Conservation (phyloP, 2,329 filamentous ascomycete genomes). For the Huntiella savannae region DNA sequence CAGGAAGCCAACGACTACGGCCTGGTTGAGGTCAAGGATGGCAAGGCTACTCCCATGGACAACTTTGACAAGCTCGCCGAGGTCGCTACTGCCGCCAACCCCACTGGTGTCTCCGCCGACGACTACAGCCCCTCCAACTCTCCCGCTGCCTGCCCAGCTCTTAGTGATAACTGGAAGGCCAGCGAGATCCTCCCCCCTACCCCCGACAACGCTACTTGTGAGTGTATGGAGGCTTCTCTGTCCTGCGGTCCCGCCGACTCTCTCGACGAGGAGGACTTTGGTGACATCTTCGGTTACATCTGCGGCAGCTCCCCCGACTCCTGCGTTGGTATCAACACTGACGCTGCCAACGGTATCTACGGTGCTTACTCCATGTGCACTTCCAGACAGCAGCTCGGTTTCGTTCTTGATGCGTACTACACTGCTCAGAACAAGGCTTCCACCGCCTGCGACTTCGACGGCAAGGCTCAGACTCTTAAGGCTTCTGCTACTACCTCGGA, state of each 20-base stretch:
- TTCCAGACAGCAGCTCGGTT: conserved; percentile 50
- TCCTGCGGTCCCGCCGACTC: conserved; percentile 45
- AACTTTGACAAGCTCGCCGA: conserved; percentile 59
- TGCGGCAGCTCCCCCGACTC: conserved; percentile 38
- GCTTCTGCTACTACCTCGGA: conserved; percentile 25
- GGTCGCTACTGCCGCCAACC: conserved; percentile 48
- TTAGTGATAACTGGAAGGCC: conserved; percentile 49
- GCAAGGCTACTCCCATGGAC: conserved; percentile 43
- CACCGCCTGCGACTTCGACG: conserved; percentile 52
- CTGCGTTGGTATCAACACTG: conserved; percentile 50
- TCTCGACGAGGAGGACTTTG: conserved; percentile 39
- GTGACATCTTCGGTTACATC: conserved; percentile 53
- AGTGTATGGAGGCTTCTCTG: conserved; percentile 64
- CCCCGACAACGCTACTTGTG: conserved; percentile 61
- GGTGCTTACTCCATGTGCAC: conserved; percentile 66
- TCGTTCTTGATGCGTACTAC: conserved; percentile 58
- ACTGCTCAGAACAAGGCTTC: conserved; percentile 30
- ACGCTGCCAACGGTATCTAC: conserved; percentile 49
- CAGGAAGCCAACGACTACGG: conserved; percentile 80
- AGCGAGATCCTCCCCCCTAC: conserved; percentile 54
- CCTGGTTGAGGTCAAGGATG: conserved; percentile 44
- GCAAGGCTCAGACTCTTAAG: conserved; percentile 39
- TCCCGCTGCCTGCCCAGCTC: conserved; percentile 44
- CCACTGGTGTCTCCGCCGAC: conserved; percentile 43
- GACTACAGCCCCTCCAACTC: conserved; percentile 60